Conservation (phyloP, 2,329 filamentous ascomycete species). For the Xylaria sp. region DNA sequence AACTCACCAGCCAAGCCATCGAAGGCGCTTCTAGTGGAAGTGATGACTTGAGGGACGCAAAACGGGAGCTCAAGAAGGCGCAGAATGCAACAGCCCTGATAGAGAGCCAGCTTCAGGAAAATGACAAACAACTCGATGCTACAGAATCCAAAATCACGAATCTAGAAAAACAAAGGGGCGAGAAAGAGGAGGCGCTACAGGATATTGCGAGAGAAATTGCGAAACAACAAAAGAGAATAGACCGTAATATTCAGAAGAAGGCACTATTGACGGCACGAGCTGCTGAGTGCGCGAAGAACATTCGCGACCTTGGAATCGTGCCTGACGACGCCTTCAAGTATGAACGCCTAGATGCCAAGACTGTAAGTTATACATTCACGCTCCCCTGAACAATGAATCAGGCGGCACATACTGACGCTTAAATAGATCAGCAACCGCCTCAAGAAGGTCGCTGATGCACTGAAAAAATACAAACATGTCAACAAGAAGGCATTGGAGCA, state of each 20-base stretch:
- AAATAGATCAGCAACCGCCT: constrained; percentile 72
- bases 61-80: constrained; percentile 83
- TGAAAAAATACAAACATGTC: constrained; percentile 97
- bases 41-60: constrained; percentile 78
- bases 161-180: constrained; percentile 60
- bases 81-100: constrained; percentile 74
- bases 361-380: constrained; percentile 61
- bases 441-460: constrained; percentile 88
- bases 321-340: constrained; percentile 97
- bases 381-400: background rate
- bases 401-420: constrained; percentile 36
- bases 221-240: constrained; percentile 87
- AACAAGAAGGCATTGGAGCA: constrained; percentile 99
- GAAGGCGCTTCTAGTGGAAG: constrained; percentile 72
- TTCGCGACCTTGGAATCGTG: constrained; percentile 90
- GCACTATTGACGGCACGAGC: constrained; percentile 81
- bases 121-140: constrained; percentile 77
- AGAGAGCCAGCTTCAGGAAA: constrained; percentile 75
- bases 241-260: constrained; percentile 91
- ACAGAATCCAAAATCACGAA: constrained; percentile 53
- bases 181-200: constrained; percentile 78
- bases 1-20: constrained; percentile 80
- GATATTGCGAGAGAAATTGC: constrained; percentile 82
- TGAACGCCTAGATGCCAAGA: constrained; percentile 81
- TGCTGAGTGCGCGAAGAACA: constrained; percentile 85